Conservation (phyloP, 495 filamentous ascomycete genomes). For the Talaromyces liani region DNA sequence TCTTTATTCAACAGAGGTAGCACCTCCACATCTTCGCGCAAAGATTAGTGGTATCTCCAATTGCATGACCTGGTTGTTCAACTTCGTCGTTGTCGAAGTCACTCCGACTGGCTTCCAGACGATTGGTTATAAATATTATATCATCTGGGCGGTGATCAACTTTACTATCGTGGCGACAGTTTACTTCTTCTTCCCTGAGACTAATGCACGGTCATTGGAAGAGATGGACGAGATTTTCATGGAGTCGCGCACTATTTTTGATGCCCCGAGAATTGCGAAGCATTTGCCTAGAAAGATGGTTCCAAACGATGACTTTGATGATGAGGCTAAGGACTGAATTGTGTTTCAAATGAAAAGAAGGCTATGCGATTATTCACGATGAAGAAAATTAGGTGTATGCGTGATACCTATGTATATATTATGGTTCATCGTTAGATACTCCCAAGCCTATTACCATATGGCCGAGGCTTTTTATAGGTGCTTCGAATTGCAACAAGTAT, state of each 20-base stretch:
- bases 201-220: slow-evolving; percentile 56
- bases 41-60: slow-evolving; percentile 58
- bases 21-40: slow-evolving; percentile 57
- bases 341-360: neutral
- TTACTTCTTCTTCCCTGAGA: slow-evolving; percentile 54
- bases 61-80: slow-evolving; percentile 58
- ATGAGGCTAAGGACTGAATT: neutral
- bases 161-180: slow-evolving; percentile 40
- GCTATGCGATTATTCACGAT: neutral
- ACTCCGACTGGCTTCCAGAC: slow-evolving; percentile 39
- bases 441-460: too few relatives aligned
- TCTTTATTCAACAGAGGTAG: slow-evolving; percentile 58
- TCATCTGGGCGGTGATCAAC: slow-evolving; percentile 41
- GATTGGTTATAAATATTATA: slow-evolving; percentile 40
- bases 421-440: neutral
- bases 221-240: slow-evolving; percentile 68
- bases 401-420: neutral
- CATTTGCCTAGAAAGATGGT: slow-evolving; percentile 14
- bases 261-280: slow-evolving; percentile 23
- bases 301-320: neutral
- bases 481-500: too few relatives aligned
- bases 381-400: neutral
- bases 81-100: slow-evolving; percentile 39
- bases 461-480: too few relatives aligned
- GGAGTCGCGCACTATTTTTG: slow-evolving; percentile 23